These are phyloP conservation scores for Phascolomyces articulosus DNA, from an alignment of 371 early-diverging fungal species.

Conservation along the genomic window DNA sequence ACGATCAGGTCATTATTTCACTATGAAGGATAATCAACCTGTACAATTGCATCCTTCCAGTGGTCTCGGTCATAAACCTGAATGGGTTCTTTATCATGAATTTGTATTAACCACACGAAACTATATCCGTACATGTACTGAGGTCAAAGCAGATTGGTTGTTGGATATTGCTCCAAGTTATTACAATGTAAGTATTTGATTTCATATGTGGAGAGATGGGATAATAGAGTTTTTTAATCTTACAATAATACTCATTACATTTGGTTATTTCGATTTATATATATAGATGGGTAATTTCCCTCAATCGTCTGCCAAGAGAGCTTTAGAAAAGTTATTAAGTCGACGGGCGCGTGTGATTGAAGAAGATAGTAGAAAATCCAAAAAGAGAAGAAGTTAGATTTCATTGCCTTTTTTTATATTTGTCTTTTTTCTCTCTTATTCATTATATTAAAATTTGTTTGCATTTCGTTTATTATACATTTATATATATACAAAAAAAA, in stretches of 20 bases:
- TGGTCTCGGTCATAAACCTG: conserved; percentile 85
- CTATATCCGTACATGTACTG: conserved; percentile 93
- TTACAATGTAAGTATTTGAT: conserved; percentile 36
- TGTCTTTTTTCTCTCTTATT: no score
- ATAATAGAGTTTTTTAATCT: no score
- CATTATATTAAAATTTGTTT: no score
- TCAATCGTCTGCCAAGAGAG: conserved; percentile 88
- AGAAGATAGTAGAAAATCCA: conserved; percentile 28
- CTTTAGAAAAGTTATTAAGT: conserved; percentile 59
- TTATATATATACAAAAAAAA: no score
- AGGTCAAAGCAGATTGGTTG: conserved; percentile 91
- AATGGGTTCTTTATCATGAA: conserved; percentile 98
- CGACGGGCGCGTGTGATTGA: conserved; percentile 40
- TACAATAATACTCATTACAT: no score
- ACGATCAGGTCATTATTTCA: conserved; percentile 87
- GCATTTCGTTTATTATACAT: no score
- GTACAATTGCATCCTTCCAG: conserved; percentile 95
- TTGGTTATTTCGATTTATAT: no score
- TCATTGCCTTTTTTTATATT: background rate
- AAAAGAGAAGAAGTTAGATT: conserved; percentile 33
- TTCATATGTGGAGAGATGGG: background rate
- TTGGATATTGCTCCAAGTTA: conserved; percentile 88
- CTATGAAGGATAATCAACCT: conserved; percentile 96
- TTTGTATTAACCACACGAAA: conserved; percentile 96
- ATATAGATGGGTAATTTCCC: conserved; percentile 90